phyloP scores from a whole-genome alignment of 1,139 yeast genomes.

The Saccharomycopsis hybrid region DNA sequence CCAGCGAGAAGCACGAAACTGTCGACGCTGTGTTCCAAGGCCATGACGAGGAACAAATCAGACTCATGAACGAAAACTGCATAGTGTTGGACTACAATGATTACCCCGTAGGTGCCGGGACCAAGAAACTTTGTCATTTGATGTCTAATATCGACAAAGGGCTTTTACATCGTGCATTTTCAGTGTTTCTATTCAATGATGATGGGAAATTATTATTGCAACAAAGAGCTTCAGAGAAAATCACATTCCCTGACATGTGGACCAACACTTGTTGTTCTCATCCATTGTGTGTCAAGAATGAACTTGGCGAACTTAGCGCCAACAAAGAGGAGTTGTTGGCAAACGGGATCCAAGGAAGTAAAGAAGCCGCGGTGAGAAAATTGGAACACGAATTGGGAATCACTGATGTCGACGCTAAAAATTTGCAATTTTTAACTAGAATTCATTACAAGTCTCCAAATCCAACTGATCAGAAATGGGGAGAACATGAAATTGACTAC shows the following conservation, averaged over 20 bases:
- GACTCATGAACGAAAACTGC: constrained; percentile 94
- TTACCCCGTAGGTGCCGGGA: constrained; percentile 84
- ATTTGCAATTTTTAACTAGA: constrained; percentile 81
- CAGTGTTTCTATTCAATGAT: constrained; percentile 82
- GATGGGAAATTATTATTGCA: constrained; percentile 75
- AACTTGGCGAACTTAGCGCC: constrained; percentile 49
- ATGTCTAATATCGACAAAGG: constrained; percentile 85
- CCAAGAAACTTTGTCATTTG: constrained; percentile 87
- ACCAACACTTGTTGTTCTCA: constrained; percentile 98
- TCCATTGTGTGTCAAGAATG: constrained; percentile 79
- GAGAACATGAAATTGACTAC: constrained; percentile 96
- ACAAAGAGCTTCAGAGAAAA: constrained; percentile 92
- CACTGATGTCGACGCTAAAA: constrained; percentile 53
- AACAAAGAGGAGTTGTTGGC: constrained; percentile 35
- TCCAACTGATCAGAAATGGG: constrained; percentile 73
- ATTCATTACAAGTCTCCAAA: constrained; percentile 91
- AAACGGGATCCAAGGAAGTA: constrained; percentile 69
- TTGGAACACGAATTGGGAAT: constrained; percentile 92
- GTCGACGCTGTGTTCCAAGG: constrained; percentile 53
- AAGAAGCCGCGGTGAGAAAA: constrained; percentile 86
- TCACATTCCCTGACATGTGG: constrained; percentile 96
- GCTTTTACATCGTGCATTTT: constrained; percentile 88
- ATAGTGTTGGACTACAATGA: constrained; percentile 88
- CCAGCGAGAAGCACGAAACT: constrained; percentile 11
- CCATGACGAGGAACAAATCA: constrained; percentile 90